Evolutionary conservation across 768 basidiomycete genomes (phyloP).

Genomic region (Polyporus arcularius): DNA sequence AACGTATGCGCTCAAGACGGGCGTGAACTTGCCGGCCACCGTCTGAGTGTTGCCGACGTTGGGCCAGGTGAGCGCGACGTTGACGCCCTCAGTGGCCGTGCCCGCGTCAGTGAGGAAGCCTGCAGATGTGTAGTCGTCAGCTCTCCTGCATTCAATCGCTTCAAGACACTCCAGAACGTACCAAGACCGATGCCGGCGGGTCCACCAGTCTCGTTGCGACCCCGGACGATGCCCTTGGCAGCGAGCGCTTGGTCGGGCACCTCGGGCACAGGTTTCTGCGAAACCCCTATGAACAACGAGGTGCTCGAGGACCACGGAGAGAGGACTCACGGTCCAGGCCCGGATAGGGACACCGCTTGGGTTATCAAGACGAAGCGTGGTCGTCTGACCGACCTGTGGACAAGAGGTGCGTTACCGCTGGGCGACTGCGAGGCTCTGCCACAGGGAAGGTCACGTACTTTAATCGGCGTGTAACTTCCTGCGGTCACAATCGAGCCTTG

Average conservation of each 20-base stretch:
- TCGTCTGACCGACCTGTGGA: conserved; percentile 3
- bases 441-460: not conserved
- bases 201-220: not conserved
- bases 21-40: conserved; percentile 5
- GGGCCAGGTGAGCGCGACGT: not conserved
- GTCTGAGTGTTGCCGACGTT: conserved; percentile 2
- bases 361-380: not conserved
- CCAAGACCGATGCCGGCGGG: conserved; percentile 1
- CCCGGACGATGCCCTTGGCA: not conserved
- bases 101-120: conserved; percentile 5
- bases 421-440: no score
- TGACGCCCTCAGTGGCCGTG: not conserved
- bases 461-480: conserved; percentile 7
- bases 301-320: not conserved
- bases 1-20: conserved; percentile 9
- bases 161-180: not conserved
- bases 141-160: no score
- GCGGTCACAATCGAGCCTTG: not conserved
- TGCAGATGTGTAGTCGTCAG: not conserved
- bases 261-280: no score
- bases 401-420: not conserved
- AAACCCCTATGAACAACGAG: no score
- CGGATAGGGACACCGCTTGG: not conserved
- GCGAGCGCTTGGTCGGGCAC: no score
- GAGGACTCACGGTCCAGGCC: not conserved